These are phyloP conservation scores for Sporothrix curviconia DNA, from an alignment of 2,329 filamentous ascomycete genomes.

Conservation along the genomic window DNA sequence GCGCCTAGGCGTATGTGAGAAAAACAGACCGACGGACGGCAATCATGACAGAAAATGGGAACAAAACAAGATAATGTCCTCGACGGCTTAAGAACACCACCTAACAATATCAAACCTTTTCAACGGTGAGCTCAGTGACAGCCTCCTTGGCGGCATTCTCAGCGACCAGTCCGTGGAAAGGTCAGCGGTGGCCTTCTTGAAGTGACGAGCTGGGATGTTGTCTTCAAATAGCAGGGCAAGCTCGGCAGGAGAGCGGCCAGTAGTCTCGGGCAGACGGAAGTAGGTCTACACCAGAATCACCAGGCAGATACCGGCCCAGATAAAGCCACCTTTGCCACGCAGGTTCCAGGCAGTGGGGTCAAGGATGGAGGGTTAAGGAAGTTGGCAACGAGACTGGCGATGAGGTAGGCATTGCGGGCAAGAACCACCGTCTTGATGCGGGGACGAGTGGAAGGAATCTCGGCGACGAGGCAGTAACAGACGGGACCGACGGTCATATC, in stretches of 20 bases:
- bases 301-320: conserved; percentile 40
- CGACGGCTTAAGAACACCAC: neutral
- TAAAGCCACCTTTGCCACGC: conserved; percentile 42
- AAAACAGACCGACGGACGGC: too few species aligned
- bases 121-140: neutral
- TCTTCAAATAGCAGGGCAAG: conserved; percentile 49
- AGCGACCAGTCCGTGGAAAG: neutral
- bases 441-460: conserved; percentile 29
- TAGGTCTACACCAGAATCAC: conserved; percentile 44
- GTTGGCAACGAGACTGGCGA: conserved; percentile 22
- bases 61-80: too few species aligned
- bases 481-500: conserved; percentile 34
- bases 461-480: conserved; percentile 29
- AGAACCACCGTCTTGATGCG: conserved; percentile 29
- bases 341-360: conserved; percentile 38
- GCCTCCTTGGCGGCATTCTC: neutral
- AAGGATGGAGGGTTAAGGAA: conserved; percentile 30
- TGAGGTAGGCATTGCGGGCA: conserved; percentile 26
- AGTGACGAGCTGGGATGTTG: conserved; percentile 32
- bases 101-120: neutral
- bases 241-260: conserved; percentile 46
- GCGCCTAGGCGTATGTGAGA: too few species aligned
- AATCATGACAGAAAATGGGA: neutral
- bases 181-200: neutral
- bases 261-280: conserved; percentile 44